These are phyloP conservation scores for Scalesia atractyloides DNA, from an alignment of 129 eudicot genomes.

Conservation along the genomic window DNA sequence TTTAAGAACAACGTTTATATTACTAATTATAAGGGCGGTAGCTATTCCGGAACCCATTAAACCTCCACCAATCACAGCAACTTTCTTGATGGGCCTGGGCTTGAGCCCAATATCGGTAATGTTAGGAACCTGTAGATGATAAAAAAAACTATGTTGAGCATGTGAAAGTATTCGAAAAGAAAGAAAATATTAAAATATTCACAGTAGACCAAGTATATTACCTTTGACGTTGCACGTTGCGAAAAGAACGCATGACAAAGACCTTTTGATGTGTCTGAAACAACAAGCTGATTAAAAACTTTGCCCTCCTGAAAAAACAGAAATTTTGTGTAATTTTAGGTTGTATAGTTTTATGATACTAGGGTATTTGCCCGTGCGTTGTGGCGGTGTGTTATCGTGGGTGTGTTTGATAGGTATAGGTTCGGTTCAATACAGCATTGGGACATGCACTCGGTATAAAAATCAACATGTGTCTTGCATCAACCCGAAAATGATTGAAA, in stretches of 20 bases:
- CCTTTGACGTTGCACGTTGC: conserved; percentile 94
- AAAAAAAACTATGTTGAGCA: conserved; percentile 5
- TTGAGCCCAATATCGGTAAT: conserved; percentile 84
- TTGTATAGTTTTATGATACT: too few relatives aligned
- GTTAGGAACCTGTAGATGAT: conserved; percentile 69
- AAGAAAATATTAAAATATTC: neutral
- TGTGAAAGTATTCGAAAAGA: neutral
- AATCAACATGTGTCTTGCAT: too few relatives aligned
- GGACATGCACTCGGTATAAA: too few relatives aligned
- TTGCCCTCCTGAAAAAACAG: conserved; percentile 58
- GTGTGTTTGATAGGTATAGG: too few relatives aligned
- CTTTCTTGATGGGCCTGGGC: conserved; percentile 81
- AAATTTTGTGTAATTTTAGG: conserved; percentile 8
- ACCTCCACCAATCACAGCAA: conserved; percentile 94
- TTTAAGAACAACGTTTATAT: conserved; percentile 68
- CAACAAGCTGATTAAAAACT: conserved; percentile 66
- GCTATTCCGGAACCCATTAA: conserved; percentile 99
- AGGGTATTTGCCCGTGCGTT: too few relatives aligned
- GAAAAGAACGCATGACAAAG: conserved; percentile 90
- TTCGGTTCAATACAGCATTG: too few relatives aligned
- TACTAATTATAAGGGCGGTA: conserved; percentile 66
- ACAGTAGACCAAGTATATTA: conserved; percentile 22
- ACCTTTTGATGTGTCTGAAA: conserved; percentile 75
- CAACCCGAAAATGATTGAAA: too few relatives aligned
- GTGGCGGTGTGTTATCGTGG: too few relatives aligned